Evolutionary conservation across 495 filamentous ascomycete species (phyloP), one percentile per base, ranked within the genome.

Genomic region (Aspergillus funiculosus): DNA sequence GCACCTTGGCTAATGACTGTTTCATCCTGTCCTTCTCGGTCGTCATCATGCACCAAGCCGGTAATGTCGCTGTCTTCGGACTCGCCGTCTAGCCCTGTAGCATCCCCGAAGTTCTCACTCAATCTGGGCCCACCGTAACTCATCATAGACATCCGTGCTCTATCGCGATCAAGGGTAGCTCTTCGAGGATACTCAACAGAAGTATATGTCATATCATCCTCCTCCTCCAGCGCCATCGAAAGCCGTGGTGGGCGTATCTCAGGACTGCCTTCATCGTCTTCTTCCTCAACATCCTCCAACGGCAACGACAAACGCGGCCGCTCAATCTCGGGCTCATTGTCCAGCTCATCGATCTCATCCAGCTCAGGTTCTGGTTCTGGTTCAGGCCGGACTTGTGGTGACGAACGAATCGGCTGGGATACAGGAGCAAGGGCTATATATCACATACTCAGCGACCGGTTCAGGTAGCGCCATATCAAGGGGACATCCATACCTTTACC

Each of bases 131-230:
- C 77, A 7, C 72, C 74, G 48, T 73, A 72, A 51, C 77, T 80
- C 50, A 77, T 75, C 60, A 76, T 68, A 8, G 74, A 73, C 9
- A 78, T 49, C 25, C 73, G 64, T 6, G 62, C 49, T 17, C 55
- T 56, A 19, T 64, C 67, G 39, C 73, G 66, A 48, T 85, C 80
- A 36, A 64, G 75, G 7, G 69, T 51, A 14, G 78, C 83, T 43
- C 83, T 68, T 39, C 83, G 69, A 7, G 81, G 76, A 34, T 85
- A 68, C 61, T 91, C 87, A 24, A 90, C 73, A 15, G 83, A 85
- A 46, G 71, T 73, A 36, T 77, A 68, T 1, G 85, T 89, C 26
- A 77, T 72, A 50, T 86, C 80, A 24, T 84, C 43, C 3, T 46
- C 82, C 22, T 86, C 82, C 21, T 84, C 84, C 27, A 86, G 63